Evolutionary conservation across 176 grass and related monocot genomes (phyloP), one percentile per base, ranked within the genome.

Genomic region (Ensete ventricosum): DNA sequence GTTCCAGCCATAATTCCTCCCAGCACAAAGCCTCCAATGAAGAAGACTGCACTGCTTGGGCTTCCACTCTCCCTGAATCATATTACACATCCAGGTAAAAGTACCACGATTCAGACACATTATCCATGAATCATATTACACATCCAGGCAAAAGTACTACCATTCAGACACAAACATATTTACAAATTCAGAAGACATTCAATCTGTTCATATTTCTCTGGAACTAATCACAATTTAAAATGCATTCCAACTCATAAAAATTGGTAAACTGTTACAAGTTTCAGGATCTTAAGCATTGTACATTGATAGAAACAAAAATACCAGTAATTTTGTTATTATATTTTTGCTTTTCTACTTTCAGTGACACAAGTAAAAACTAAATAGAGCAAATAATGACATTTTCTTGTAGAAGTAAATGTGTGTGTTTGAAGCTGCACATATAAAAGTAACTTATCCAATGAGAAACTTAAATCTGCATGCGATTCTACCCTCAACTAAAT

Each of bases 21-120:
- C 43, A 80, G 57, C 49, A 80, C 43, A 64, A 80, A 80, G 9
- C 78, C 78, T 52, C 78, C 78, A 27, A 80, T 52, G 54, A 80
- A 80, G 34, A 53, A 20, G 50, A 55, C 11, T 52, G 69, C 55
- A 80, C 34, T 80, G 55, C 22, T 72, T 63, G 57, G 57, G 14
- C 43, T 80, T 20, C 48, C 55, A 64, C 21, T 57, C 2, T 80
- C 43, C 8, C 55, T 80, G 16, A 21, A 13, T 19, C 19, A 58
- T 17, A 58, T 58, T 58, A 9, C 14, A 58, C 34, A 43, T 43
- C 34, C 34, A 43, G 34, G 34, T 0, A 43, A 43, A 60, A 60
- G 57, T 9, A n/a, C 16, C 57, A 60, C 57, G 19, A 43, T 43
- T 43, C 34, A 43, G 34, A 43, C 34, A 43, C 34, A 43, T 23